Evolutionary conservation across 2,329 filamentous ascomycete species (phyloP).

Genomic region (Zymoseptoria pseudotritici): DNA sequence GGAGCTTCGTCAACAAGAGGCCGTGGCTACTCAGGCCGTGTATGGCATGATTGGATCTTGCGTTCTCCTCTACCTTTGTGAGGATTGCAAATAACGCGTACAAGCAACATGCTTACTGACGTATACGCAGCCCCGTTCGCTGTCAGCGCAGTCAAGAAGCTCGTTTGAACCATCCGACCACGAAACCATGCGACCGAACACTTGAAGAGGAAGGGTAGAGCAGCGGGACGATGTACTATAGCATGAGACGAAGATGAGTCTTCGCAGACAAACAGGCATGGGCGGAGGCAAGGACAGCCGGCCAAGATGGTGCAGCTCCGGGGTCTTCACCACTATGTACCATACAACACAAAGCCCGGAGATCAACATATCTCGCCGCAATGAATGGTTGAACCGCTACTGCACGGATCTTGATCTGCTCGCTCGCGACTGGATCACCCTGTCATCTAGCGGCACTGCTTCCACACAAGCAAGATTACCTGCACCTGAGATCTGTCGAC

Average conservation of each 20-base stretch:
- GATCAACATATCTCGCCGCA: neutral
- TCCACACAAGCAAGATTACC: too few relatives aligned
- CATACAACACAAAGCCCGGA: neutral
- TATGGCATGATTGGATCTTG: constrained; percentile 60
- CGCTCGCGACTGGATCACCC: neutral
- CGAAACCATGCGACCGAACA: neutral
- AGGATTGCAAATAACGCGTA: constrained; percentile 24
- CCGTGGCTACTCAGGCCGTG: constrained; percentile 59
- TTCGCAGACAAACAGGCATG: neutral
- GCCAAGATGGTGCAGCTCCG: neutral
- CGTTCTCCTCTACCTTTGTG: constrained; percentile 70
- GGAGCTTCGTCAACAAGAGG: constrained; percentile 62
- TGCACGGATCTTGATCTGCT: neutral
- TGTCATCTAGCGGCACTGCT: too few relatives aligned
- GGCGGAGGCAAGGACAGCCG: neutral
- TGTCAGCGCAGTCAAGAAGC: constrained; percentile 47
- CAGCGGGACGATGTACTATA: neutral
- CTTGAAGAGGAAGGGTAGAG: neutral
- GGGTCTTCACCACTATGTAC: neutral
- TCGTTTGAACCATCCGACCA: constrained; percentile 28
- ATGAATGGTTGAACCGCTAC: neutral
- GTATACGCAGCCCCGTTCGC: constrained; percentile 45
- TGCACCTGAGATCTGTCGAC: neutral
- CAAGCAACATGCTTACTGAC: neutral
- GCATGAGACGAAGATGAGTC: neutral